phyloP scores from a whole-genome alignment of 495 filamentous ascomycete species.

The Amphirosellinia nigrospora region DNA sequence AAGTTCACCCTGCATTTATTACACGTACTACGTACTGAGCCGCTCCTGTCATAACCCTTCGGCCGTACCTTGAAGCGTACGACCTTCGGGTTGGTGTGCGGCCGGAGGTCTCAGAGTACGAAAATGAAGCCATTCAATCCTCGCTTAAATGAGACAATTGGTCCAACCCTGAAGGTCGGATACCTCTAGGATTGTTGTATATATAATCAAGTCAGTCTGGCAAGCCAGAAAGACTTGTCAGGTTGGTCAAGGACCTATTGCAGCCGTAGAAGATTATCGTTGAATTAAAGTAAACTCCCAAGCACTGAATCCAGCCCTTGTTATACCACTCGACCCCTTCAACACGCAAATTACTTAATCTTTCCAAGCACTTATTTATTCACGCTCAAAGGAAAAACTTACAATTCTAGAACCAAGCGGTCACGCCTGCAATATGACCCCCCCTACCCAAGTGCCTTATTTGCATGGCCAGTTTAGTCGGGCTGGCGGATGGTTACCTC shows the following conservation, averaged over 20 bases:
- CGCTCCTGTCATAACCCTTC: conserved; percentile 1
- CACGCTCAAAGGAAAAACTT: conserved; percentile 14
- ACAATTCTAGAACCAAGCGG: conserved; percentile 1
- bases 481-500: conserved; percentile 17
- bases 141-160: conserved; percentile 4
- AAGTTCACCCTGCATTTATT: conserved; percentile 2
- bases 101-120: no score
- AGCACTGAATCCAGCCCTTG: not conserved
- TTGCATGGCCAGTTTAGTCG: conserved; percentile 13
- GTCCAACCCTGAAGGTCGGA: not conserved
- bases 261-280: no score
- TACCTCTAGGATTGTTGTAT: not conserved
- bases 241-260: not conserved
- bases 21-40: no score
- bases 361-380: conserved; percentile 10
- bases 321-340: conserved; percentile 13
- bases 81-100: not conserved
- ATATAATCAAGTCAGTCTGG: no score
- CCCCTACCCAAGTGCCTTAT: conserved; percentile 14
- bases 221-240: no score
- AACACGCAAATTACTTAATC: conserved; percentile 13
- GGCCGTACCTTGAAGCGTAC: conserved; percentile 5
- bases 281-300: no score
- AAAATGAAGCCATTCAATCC: not conserved
- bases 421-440: conserved; percentile 10